These are phyloP conservation scores for Tolypocladium pustulatum DNA, from an alignment of 2,329 filamentous ascomycete genomes.

Conservation along the genomic window DNA sequence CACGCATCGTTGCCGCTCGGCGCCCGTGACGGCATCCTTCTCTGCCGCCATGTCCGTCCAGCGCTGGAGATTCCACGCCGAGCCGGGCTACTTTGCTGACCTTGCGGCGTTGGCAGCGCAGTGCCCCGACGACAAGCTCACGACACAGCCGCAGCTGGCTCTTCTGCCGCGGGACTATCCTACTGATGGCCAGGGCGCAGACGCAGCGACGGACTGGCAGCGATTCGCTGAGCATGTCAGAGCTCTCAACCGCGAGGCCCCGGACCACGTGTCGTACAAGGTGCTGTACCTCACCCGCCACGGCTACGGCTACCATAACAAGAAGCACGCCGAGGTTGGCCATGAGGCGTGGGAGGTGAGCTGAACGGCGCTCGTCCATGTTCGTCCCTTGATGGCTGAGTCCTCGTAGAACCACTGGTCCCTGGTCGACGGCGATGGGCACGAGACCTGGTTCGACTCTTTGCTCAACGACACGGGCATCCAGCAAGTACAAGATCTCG, in stretches of 20 bases:
- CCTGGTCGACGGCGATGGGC: not conserved
- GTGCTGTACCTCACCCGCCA: not conserved
- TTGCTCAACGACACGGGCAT: not conserved
- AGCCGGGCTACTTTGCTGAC: not conserved
- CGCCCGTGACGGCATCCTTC: not conserved
- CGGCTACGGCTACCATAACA: not conserved
- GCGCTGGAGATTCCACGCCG: not conserved
- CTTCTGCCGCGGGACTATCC: not conserved
- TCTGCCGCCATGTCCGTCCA: not conserved
- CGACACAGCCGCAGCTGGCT: not conserved
- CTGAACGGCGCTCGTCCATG: not conserved
- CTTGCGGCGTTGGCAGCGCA: not conserved
- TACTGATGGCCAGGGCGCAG: not conserved
- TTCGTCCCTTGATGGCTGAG: not conserved
- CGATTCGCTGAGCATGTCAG: not conserved
- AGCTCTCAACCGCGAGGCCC: not conserved
- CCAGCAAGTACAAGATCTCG: not conserved
- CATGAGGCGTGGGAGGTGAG: not conserved
- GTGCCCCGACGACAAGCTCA: not conserved
- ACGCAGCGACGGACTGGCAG: not conserved
- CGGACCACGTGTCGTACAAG: not conserved
- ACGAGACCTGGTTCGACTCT: not conserved
- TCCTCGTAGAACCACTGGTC: not conserved
- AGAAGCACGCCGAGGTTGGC: not conserved
- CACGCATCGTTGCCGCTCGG: not conserved